Conservation (phyloP, 2,329 filamentous ascomycete genomes). For the Arthrobotrys conoides region DNA sequence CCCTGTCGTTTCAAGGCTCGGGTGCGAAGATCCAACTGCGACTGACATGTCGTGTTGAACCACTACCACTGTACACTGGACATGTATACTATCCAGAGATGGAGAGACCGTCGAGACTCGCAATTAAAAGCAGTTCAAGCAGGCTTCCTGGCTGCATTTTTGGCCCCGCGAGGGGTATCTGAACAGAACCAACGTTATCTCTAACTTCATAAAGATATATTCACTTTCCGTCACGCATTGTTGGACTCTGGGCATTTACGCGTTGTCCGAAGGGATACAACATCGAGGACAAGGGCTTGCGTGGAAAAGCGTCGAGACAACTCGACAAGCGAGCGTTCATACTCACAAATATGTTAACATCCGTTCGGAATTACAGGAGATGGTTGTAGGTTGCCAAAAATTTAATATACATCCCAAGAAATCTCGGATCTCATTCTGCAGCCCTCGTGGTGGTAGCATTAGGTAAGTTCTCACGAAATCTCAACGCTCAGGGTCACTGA, state of each 20-base stretch:
- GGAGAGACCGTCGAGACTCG: too few relatives aligned
- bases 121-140: neutral
- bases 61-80: too few relatives aligned
- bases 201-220: neutral
- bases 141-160: neutral
- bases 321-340: neutral
- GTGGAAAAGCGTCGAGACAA: neutral
- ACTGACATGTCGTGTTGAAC: neutral
- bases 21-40: neutral
- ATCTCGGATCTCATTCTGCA: neutral
- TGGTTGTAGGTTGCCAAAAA: too few relatives aligned
- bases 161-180: neutral
- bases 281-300: neutral
- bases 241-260: constrained; percentile 20
- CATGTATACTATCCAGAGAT: too few relatives aligned
- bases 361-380: too few relatives aligned
- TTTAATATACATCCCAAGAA: neutral
- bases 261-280: neutral
- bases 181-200: neutral
- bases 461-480: constrained; percentile 4
- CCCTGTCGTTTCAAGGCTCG: constrained; percentile 1
- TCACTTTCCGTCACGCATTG: neutral
- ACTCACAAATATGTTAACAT: neutral
- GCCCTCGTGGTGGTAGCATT: neutral
- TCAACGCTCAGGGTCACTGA: neutral